A percentile compares a stretch with the other conserved stretches of the same genome.
Evolutionary conservation across 2,329 filamentous ascomycete genomes (phyloP).

Genomic region (Fusarium zealandicum): DNA sequence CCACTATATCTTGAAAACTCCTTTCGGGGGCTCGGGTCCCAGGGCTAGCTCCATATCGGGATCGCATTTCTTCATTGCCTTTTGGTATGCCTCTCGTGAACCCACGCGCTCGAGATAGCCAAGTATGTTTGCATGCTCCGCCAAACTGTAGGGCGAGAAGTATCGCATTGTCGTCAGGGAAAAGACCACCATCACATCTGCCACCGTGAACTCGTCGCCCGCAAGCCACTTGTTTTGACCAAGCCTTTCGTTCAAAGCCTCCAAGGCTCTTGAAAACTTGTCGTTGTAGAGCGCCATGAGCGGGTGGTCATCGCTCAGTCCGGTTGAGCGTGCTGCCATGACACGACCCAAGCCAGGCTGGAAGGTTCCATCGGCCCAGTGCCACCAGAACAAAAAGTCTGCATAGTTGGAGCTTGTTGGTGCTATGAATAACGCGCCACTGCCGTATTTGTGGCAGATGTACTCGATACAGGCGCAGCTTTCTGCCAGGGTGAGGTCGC

Average conservation of each 20-base stretch:
- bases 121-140: slow-evolving; percentile 52
- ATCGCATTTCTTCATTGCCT: slow-evolving; percentile 58
- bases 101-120: slow-evolving; percentile 55
- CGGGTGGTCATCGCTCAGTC: slow-evolving; percentile 29
- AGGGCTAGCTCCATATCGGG: slow-evolving; percentile 50
- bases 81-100: slow-evolving; percentile 54
- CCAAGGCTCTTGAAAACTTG: slow-evolving; percentile 51
- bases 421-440: slow-evolving; percentile 55
- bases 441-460: slow-evolving; percentile 61
- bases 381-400: slow-evolving; percentile 71
- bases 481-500: slow-evolving; percentile 61
- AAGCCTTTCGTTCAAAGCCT: slow-evolving; percentile 60
- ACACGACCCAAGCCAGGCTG: slow-evolving; percentile 48
- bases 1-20: slow-evolving; percentile 6
- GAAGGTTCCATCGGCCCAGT: slow-evolving; percentile 60
- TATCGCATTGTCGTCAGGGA: slow-evolving; percentile 66
- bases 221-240: slow-evolving; percentile 60
- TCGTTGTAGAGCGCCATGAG: slow-evolving; percentile 42
- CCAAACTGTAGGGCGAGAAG: slow-evolving; percentile 55
- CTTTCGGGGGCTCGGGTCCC: slow-evolving; percentile 36
- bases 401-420: slow-evolving; percentile 59
- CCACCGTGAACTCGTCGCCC: slow-evolving; percentile 67
- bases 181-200: slow-evolving; percentile 71
- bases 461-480: slow-evolving; percentile 68
- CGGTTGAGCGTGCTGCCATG: slow-evolving; percentile 44